phyloP scores from a whole-genome alignment of 257 asterid species.

The Buddleja alternifolia region DNA sequence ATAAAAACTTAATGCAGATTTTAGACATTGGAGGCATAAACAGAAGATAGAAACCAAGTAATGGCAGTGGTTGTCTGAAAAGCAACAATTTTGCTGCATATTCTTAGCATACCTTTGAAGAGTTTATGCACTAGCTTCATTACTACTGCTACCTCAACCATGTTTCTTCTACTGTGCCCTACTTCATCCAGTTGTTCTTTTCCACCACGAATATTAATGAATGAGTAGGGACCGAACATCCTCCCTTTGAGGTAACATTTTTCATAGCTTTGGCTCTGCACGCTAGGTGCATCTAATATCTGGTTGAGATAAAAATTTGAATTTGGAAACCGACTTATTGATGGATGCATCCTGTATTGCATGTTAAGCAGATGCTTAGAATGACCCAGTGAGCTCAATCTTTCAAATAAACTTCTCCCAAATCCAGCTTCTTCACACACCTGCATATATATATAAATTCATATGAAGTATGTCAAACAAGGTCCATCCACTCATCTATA shows the following conservation, averaged over 20 bases:
- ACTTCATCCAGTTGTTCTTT: constrained; percentile 52
- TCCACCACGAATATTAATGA: constrained; percentile 52
- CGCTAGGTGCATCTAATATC: constrained; percentile 51
- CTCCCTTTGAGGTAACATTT: constrained; percentile 42
- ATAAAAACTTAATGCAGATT: too few species aligned
- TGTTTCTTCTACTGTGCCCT: constrained; percentile 56
- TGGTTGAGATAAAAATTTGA: constrained; percentile 42
- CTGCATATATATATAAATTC: constrained; percentile 30
- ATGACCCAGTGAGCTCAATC: constrained; percentile 56
- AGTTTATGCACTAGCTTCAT: constrained; percentile 54
- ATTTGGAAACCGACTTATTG: constrained; percentile 59
- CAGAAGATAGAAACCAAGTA: background rate
- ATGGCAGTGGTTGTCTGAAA: background rate
- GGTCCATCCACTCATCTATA: too few species aligned
- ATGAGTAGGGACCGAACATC: constrained; percentile 68
- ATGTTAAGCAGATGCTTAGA: constrained; percentile 51
- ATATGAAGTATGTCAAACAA: too few species aligned
- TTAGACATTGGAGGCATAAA: background rate
- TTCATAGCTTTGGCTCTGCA: constrained; percentile 32
- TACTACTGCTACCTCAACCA: constrained; percentile 68
- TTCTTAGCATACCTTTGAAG: constrained; percentile 59
- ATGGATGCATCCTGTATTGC: constrained; percentile 73
- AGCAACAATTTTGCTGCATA: background rate
- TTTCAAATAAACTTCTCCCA: constrained; percentile 69
- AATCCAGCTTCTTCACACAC: constrained; percentile 50